Percentiles rank a stretch among this genome's conserved stretches.
phyloP scores from a whole-genome alignment of 495 filamentous ascomycete species.

The Neurospora discreta region DNA sequence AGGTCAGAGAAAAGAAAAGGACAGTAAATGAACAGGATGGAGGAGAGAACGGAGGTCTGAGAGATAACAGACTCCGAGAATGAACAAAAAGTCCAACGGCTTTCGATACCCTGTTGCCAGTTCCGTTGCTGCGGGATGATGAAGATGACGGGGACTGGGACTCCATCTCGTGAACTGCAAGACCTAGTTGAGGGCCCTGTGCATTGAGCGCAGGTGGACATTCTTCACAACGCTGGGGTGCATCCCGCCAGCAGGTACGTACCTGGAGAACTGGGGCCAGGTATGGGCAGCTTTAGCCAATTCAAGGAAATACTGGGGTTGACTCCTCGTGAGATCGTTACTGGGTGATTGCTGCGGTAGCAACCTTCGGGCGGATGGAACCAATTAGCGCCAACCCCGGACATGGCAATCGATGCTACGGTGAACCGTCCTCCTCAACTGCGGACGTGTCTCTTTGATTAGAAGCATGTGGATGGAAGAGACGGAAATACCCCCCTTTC shows the following conservation, averaged over 20 bases:
- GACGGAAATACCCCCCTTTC: neutral
- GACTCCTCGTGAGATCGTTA: conserved; percentile 1
- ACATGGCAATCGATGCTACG: neutral
- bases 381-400: conserved; percentile 12
- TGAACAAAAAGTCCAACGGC: neutral
- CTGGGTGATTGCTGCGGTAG: conserved; percentile 1
- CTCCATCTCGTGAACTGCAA: neutral
- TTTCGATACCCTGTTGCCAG: neutral
- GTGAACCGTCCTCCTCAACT: neutral
- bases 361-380: conserved; percentile 18
- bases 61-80: neutral
- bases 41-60: neutral
- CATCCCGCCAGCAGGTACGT: neutral
- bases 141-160: neutral
- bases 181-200: neutral
- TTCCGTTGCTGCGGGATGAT: neutral
- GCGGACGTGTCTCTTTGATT: conserved; percentile 2
- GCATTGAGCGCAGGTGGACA: neutral
- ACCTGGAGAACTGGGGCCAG: neutral
- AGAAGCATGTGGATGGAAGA: conserved; percentile 1
- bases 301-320: neutral
- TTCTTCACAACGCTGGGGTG: neutral
- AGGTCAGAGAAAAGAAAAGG: neutral
- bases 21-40: neutral
- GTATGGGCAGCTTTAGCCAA: neutral